Conservation (phyloP, 305 asterid genomes). For the Fraxinus sp. region DNA sequence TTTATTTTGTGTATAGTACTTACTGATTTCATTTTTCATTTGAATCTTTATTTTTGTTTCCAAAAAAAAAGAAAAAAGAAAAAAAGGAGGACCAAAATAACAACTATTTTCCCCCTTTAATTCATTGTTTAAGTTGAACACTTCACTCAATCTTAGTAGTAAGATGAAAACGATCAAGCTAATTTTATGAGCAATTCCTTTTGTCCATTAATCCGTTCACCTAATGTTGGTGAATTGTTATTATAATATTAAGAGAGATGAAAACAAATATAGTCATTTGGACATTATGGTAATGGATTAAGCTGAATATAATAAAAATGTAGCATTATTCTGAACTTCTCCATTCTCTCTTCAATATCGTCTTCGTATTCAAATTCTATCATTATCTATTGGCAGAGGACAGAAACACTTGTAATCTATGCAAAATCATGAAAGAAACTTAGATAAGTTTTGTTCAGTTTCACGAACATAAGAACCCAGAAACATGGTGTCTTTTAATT, state of each 20-base stretch:
- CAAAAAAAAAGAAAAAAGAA: too few relatives aligned
- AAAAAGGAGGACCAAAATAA: neutral
- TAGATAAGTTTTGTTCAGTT: neutral
- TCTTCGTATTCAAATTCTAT: neutral
- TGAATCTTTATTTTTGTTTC: too few relatives aligned
- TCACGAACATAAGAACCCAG: too few relatives aligned
- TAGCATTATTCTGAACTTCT: neutral
- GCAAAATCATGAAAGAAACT: neutral
- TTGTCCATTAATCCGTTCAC: neutral
- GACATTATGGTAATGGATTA: neutral
- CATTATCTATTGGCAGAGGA: neutral
- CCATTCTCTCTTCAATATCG: neutral
- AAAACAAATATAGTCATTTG: neutral
- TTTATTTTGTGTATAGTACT: too few relatives aligned
- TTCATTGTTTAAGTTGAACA: neutral
- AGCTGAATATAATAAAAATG: neutral
- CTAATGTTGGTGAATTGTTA: neutral
- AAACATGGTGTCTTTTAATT: neutral
- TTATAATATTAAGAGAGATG: neutral
- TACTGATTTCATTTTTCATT: too few relatives aligned
- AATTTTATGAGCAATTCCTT: neutral
- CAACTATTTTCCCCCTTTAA: neutral
- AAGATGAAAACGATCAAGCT: neutral
- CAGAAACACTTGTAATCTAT: neutral
- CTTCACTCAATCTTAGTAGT: neutral